A percentile compares a stretch with the other conserved stretches of the same genome.
phyloP scores from a whole-genome alignment of 305 asterid species.

The Stenogyne calaminthoides region DNA sequence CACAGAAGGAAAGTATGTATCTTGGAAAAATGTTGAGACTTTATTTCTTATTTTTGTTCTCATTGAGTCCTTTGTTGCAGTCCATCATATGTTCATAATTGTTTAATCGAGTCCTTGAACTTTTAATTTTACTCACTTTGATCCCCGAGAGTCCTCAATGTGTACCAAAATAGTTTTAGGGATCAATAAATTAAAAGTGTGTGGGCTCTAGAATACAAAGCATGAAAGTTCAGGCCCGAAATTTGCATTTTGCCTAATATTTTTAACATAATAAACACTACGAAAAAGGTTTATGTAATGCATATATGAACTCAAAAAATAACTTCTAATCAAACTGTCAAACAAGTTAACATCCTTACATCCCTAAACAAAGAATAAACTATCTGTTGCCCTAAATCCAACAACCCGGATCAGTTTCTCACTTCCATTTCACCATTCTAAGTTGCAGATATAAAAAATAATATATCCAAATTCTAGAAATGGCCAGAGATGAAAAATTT shows the following conservation, averaged over 20 bases:
- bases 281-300: background rate
- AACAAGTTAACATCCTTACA: background rate
- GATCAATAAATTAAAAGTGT: no score
- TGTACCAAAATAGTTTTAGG: no score
- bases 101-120: background rate
- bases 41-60: background rate
- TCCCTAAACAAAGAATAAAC: background rate
- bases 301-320: background rate
- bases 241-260: background rate
- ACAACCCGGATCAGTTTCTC: constrained; percentile 10
- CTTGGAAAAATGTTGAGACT: no score
- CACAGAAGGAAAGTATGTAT: no score
- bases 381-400: background rate
- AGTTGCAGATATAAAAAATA: no score
- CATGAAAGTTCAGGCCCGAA: background rate
- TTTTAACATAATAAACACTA: background rate
- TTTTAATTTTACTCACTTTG: background rate
- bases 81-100: background rate
- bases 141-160: background rate
- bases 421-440: background rate
- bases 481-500: background rate
- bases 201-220: background rate
- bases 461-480: background rate
- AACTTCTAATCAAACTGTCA: background rate
- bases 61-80: background rate